Base-by-base conservation (phyloP, 805 yeast species). In the Kregervanrija pseudodelftensis region DNA sequence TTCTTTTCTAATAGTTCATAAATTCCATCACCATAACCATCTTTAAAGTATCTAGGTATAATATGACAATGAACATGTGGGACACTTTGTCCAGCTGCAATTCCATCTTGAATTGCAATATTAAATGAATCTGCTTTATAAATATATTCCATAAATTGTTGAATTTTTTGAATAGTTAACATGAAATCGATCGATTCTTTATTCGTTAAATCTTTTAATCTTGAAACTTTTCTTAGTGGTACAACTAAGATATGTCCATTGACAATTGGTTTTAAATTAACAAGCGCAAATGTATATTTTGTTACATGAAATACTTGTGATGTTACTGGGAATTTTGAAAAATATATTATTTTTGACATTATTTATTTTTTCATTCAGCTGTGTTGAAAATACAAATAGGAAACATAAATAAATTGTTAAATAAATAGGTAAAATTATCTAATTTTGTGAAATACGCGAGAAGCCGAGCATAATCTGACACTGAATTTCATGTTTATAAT, bases 11-110 rank as follows among this genome's bases (percentile, higher is more conserved):
- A 60, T 53, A 70, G 64, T n/a, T 67, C 67, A 60, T 93, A 88
- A 30, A 93, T 74, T 35, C 77, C 80, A 59, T 87, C 96, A 1
- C 88, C 88, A 37, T 60, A 66, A 1, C 66, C 66, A 55, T 84
- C 82, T 4, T 68, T 67, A 39, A 78, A 64, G 59, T 74, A 80
- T 36, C 99, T 72, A 7, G 99, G 99, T 15, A 93, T 89, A 14
- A 93, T 66, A 61, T 93, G 99, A 15, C 96, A 84, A 62, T 93
- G 99, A 30, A 91, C 72, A 64, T 93, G 99, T 5, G 97, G 95
- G 2, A 93, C 82, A n/a, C 90, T 78, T 60, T 93, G 99, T 3
- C 99, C 99, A 1, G 97, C 91, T 41, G 88, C 88, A 0, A 89
- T 85, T 0, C 99, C 99, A 60, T 93, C 99, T 61, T 93, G 99